phyloP scores from a whole-genome alignment of 148 eudicot genomes.

The Fagopyrum tataricum region DNA sequence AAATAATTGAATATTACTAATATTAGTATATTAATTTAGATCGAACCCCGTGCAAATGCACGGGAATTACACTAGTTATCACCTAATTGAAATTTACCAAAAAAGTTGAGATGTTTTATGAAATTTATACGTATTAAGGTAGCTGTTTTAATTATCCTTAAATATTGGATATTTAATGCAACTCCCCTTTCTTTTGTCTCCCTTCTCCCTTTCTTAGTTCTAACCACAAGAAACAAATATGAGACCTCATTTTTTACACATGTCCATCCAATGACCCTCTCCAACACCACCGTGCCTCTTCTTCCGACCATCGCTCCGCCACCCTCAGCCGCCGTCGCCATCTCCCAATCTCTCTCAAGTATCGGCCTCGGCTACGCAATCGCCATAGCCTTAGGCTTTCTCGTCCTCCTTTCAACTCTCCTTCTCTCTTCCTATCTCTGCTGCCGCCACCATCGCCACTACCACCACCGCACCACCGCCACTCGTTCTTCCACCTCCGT shows the following conservation, averaged over 20 bases:
- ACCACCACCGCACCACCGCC: constrained; percentile 6
- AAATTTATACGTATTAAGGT: too few species aligned
- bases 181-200: constrained; percentile 1
- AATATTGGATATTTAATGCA: too few species aligned
- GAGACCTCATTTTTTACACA: constrained; percentile 17
- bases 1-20: too few species aligned
- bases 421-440: constrained; percentile 70
- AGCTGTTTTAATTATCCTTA: too few species aligned
- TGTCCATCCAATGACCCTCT: constrained; percentile 1
- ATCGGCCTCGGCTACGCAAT: constrained; percentile 79
- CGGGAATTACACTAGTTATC: too few species aligned
- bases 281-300: constrained; percentile 21
- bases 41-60: too few species aligned
- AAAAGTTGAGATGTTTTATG: too few species aligned
- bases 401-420: constrained; percentile 62
- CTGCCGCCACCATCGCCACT: constrained; percentile 32
- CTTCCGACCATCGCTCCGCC: constrained; percentile 20
- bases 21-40: too few species aligned
- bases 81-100: too few species aligned
- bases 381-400: constrained; percentile 74
- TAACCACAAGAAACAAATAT: constrained; percentile 25
- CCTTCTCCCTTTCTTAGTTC: constrained; percentile 21
- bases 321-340: constrained; percentile 12
- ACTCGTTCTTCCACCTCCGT: constrained; percentile 17
- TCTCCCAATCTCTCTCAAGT: constrained; percentile 24